phyloP scores from a whole-genome alignment of 2,329 filamentous ascomycete genomes.

The Pseudogymnoascus sp. region DNA sequence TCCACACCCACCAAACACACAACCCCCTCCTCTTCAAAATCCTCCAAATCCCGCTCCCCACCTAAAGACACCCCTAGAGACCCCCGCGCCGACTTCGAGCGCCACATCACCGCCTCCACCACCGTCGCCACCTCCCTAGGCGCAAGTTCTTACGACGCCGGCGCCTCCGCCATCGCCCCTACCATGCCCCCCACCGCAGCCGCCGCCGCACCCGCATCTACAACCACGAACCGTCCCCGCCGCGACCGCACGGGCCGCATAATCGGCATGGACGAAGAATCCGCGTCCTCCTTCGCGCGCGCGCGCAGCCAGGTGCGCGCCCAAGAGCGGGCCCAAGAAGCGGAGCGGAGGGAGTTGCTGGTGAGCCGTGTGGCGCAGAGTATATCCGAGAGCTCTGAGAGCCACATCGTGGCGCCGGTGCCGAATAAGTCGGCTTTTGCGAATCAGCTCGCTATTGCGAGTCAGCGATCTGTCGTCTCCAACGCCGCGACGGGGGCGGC shows the following conservation, averaged over 20 bases:
- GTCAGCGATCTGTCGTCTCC: background rate
- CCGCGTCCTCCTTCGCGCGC: background rate
- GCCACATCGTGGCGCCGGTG: no score
- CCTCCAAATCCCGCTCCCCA: no score
- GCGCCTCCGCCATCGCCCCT: background rate
- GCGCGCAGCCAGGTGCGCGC: background rate
- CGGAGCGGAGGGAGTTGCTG: background rate
- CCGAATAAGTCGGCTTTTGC: background rate
- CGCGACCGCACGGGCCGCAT: background rate
- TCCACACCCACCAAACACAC: background rate
- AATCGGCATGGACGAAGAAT: background rate
- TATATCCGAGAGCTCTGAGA: background rate
- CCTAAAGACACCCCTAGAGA: background rate
- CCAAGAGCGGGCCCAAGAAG: background rate
- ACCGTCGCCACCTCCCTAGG: slow-evolving; percentile 19
- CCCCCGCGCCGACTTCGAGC: slow-evolving; percentile 19
- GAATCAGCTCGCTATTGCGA: background rate
- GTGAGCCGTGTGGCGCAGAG: background rate
- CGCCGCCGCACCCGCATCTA: background rate
- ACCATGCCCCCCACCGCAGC: background rate
- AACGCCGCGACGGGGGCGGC: background rate
- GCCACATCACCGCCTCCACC: slow-evolving; percentile 19
- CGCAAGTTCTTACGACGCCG: slow-evolving; percentile 20
- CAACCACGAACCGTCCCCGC: background rate
- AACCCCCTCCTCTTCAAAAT: no score